phyloP scores from a whole-genome alignment of 2,329 filamentous ascomycete genomes.

The Neopestalotiopsis sp. region DNA sequence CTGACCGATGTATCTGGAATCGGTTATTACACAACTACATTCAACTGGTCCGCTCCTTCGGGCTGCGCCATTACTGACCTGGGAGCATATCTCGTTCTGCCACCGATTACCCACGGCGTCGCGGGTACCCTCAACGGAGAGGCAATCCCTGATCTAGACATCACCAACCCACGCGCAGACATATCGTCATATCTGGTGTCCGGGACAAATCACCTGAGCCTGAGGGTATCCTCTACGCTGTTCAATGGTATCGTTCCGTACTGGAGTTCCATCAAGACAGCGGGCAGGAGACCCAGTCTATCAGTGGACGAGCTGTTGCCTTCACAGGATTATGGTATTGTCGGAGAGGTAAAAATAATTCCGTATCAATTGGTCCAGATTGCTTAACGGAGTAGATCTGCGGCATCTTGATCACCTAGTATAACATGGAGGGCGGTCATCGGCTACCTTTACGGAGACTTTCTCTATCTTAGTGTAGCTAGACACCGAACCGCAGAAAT shows the following conservation, averaged over 20 bases:
- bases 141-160: neutral
- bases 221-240: neutral
- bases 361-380: neutral
- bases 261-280: neutral
- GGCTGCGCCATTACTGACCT: too few relatives aligned
- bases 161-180: conserved; percentile 3
- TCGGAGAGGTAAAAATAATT: neutral
- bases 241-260: neutral
- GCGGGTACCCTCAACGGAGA: neutral
- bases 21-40: neutral
- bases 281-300: neutral
- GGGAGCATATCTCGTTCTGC: neutral
- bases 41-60: neutral
- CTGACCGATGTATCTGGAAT: neutral
- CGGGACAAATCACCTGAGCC: neutral
- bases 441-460: too few relatives aligned
- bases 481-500: too few relatives aligned
- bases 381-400: too few relatives aligned
- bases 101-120: neutral
- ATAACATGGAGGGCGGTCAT: too few relatives aligned
- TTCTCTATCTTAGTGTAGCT: too few relatives aligned
- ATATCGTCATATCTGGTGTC: neutral
- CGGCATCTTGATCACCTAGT: too few relatives aligned
- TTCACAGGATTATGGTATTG: neutral
- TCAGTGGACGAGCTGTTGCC: neutral